Conservation (phyloP, 2,329 filamentous ascomycete species). For the Beauveria caledonica region DNA sequence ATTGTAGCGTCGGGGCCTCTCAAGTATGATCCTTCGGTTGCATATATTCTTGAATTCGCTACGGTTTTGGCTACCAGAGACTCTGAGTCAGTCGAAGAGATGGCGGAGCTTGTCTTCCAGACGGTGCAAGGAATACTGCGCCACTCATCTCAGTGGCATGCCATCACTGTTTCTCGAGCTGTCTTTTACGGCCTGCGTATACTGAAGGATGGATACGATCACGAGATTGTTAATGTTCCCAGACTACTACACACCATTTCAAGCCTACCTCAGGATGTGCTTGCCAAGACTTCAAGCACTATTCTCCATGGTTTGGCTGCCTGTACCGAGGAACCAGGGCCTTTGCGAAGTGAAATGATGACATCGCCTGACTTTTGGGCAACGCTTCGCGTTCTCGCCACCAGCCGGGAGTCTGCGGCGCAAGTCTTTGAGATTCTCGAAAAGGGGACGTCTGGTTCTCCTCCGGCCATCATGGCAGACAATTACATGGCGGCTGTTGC, state of each 20-base stretch:
- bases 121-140: constrained; percentile 74
- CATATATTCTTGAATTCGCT: constrained; percentile 86
- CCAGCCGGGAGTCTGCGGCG: constrained; percentile 60
- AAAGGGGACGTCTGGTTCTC: constrained; percentile 62
- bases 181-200: constrained; percentile 81
- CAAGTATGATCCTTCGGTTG: constrained; percentile 74
- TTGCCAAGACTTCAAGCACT: constrained; percentile 67
- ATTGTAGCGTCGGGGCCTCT: constrained; percentile 31
- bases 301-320: constrained; percentile 71
- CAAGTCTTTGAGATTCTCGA: constrained; percentile 84
- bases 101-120: constrained; percentile 75
- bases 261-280: constrained; percentile 67
- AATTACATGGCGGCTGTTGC: constrained; percentile 87
- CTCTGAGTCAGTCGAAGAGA: constrained; percentile 57
- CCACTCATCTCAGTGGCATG: constrained; percentile 70
- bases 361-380: constrained; percentile 97
- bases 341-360: constrained; percentile 84
- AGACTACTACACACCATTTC: constrained; percentile 88
- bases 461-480: constrained; percentile 80
- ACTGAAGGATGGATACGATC: constrained; percentile 76
- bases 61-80: constrained; percentile 76
- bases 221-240: constrained; percentile 85
- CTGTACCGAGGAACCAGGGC: constrained; percentile 70
- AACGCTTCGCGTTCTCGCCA: constrained; percentile 68
- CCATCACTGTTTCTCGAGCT: constrained; percentile 73